These are phyloP conservation scores for Colletotrichum sp. DNA, from an alignment of 2,329 filamentous ascomycete species.

Conservation along the genomic window DNA sequence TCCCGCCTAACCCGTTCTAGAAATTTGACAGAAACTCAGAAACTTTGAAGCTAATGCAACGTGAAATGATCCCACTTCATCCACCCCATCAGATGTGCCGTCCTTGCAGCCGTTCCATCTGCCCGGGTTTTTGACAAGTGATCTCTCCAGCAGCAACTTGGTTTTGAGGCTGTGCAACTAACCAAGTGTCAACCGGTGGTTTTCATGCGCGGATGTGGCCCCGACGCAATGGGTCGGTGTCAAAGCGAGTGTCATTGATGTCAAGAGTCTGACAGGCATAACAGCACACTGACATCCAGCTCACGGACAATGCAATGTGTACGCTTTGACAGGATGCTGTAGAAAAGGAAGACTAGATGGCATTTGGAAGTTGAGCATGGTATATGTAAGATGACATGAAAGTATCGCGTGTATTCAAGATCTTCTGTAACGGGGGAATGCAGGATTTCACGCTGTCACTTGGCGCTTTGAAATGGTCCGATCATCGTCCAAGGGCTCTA, in stretches of 20 bases:
- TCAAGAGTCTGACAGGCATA: neutral
- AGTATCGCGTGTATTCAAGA: neutral
- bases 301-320: neutral
- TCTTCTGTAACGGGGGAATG: neutral
- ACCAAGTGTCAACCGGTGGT: neutral
- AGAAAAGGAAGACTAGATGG: neutral
- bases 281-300: neutral
- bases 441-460: neutral
- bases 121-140: neutral
- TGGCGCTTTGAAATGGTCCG: neutral
- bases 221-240: neutral
- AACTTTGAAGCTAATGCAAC: neutral
- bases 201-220: neutral
- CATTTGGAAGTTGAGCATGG: neutral
- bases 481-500: neutral
- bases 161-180: neutral
- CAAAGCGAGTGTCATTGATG: neutral
- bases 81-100: neutral
- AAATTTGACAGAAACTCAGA: neutral
- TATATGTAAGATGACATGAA: neutral
- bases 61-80: neutral
- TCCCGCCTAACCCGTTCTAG: neutral
- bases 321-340: neutral
- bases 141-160: too few relatives aligned
- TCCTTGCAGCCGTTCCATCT: neutral